phyloP scores from a whole-genome alignment of 1,139 yeast genomes.

The Geotrichum siamense region DNA sequence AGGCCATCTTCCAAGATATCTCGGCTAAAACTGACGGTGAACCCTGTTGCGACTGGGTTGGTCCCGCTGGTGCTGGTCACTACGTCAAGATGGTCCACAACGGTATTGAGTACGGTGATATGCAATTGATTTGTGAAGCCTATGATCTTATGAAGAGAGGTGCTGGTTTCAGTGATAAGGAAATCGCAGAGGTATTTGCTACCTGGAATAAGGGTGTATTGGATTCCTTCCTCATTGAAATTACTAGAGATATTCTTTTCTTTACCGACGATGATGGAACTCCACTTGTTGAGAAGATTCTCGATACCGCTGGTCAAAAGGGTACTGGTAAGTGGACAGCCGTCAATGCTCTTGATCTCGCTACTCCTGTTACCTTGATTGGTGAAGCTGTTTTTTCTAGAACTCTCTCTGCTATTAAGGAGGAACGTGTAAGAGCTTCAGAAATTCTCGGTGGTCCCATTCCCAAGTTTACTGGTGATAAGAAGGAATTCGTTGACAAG shows the following conservation, averaged over 20 bases:
- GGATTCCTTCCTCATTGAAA: constrained; percentile 95
- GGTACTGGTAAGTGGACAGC: constrained; percentile 99
- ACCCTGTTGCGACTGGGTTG: constrained; percentile 99
- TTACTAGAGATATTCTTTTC: constrained; percentile 89
- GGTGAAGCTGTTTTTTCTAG: constrained; percentile 99
- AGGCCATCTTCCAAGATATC: constrained; percentile 91
- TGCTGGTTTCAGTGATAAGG: constrained; percentile 84
- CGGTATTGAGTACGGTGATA: constrained; percentile 99
- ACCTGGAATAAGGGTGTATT: constrained; percentile 97
- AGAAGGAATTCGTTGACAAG: constrained; percentile 77
- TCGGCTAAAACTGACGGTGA: constrained; percentile 97
- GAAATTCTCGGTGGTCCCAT: constrained; percentile 73
- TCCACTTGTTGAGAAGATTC: constrained; percentile 91
- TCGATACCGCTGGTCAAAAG: constrained; percentile 97
- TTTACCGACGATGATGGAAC: constrained; percentile 75
- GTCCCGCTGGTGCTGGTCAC: constrained; percentile 98
- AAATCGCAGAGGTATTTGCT: constrained; percentile 87
- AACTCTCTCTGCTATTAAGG: constrained; percentile 88
- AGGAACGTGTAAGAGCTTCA: constrained; percentile 85
- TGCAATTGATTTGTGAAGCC: constrained; percentile 98
- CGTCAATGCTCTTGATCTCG: constrained; percentile 92
- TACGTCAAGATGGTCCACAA: constrained; percentile 99
- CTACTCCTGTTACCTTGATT: constrained; percentile 96
- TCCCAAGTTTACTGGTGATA: constrained; percentile 60
- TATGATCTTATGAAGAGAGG: constrained; percentile 93